Base-by-base conservation (phyloP, 2,329 filamentous ascomycete genomes). In the Cladophialophora yegresii region DNA sequence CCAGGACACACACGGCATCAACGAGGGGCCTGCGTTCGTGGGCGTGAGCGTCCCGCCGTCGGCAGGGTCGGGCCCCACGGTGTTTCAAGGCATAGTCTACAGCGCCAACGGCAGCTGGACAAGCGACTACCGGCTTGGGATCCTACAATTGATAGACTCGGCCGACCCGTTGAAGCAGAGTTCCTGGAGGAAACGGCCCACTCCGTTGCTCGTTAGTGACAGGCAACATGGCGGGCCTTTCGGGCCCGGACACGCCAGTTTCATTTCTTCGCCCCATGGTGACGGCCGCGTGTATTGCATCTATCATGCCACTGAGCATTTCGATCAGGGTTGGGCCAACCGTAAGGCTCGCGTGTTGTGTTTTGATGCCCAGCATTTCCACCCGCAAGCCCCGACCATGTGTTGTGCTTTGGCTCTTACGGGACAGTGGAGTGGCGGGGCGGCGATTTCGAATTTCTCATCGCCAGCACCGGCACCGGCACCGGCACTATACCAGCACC, bases 51-150 rank as follows among this genome's bases (percentile, higher is more conserved):
- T 6, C 12, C 23, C 56, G 32, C 8, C 22, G 3, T 22, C 22
- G 16, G 16, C 13, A 6, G 13, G 13, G 36, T n/a, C 13, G 1
- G 16, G 5, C 36, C 13, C 13, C 13, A 6, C 2, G 13, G 63
- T 64, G 22, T 71, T 67, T 50, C 36, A 65, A 20, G 70, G 70
- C 20, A 71, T 71, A 45, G 63, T 71, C 30, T 71, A 71, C 65
- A 64, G 58, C n/a, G 70, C 66, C 45, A 68, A 71, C 56, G 70
- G 70, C 20, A 66, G 60, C 55, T 71, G 70, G 70, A 71, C 69
- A 20, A 63, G 63, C 51, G 67, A 71, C 26, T 71, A 71, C 57
- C 61, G 66, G 32, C 65, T 71, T 5, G 70, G 57, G 7, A 20
- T 71, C 3, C n/a, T 71, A 12, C 43, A 58, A n/a, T 64, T 64